A percentile compares a stretch with the other conserved stretches of the same genome.
phyloP scores from a whole-genome alignment of 108 stramenopile genomes.

The Skeletonema grethae region DNA sequence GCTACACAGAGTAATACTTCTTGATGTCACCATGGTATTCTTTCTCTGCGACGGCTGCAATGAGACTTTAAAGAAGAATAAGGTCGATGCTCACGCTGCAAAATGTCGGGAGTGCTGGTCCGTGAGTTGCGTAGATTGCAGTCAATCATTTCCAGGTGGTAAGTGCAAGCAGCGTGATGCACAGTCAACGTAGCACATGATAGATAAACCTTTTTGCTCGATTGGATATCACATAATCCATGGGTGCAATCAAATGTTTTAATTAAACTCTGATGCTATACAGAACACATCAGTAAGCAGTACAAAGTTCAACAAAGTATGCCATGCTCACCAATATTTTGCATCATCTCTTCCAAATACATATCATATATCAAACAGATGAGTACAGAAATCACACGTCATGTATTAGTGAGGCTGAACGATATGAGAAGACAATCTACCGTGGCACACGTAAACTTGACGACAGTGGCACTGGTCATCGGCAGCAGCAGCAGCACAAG shows the following conservation, averaged over 20 bases:
- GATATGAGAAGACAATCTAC: conserved; percentile 76
- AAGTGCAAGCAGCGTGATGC: conserved; percentile 20
- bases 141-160: conserved; percentile 85
- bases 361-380: conserved; percentile 46
- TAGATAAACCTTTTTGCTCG: conserved; percentile 47
- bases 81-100: conserved; percentile 84
- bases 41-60: conserved; percentile 90
- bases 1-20: too few species aligned
- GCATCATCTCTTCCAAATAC: background rate
- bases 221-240: conserved; percentile 51
- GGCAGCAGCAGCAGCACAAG: conserved; percentile 29
- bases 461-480: conserved; percentile 21
- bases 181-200: conserved; percentile 25
- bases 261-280: conserved; percentile 88
- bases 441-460: conserved; percentile 42
- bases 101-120: conserved; percentile 77
- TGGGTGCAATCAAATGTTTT: conserved; percentile 91
- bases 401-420: conserved; percentile 87
- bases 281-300: background rate
- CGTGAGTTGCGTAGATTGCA: conserved; percentile 86
- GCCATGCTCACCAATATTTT: conserved; percentile 11
- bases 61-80: conserved; percentile 83
- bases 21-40: conserved; percentile 72
- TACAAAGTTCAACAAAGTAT: background rate
- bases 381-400: conserved; percentile 84